Conservation (phyloP, 805 yeast species). For the Candida railenensis region DNA sequence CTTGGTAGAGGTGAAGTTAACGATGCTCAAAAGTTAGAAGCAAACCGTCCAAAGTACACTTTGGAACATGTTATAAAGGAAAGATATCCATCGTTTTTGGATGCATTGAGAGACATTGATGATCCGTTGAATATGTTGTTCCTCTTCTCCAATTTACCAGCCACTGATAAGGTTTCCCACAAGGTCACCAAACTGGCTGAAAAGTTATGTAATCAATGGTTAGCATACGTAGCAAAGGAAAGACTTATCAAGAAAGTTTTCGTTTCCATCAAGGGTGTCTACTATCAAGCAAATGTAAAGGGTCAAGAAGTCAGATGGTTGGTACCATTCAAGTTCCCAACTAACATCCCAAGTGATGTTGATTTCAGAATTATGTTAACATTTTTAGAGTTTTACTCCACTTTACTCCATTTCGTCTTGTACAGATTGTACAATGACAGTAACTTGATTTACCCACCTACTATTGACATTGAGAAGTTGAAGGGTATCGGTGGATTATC, state of each 20-base stretch:
- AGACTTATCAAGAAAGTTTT: conserved; percentile 81
- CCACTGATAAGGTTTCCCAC: conserved; percentile 78
- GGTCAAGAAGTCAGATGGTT: conserved; percentile 97
- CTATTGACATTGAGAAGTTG: conserved; percentile 65
- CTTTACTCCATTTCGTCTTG: conserved; percentile 83
- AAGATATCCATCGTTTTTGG: conserved; percentile 90
- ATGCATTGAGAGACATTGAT: conserved; percentile 89
- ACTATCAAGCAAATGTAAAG: conserved; percentile 83
- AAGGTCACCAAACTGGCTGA: conserved; percentile 87
- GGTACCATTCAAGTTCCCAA: conserved; percentile 96
- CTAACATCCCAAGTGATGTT: conserved; percentile 88
- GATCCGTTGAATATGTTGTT: conserved; percentile 96
- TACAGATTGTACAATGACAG: conserved; percentile 83
- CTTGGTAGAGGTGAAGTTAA: conserved; percentile 89
- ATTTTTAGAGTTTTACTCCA: conserved; percentile 92
- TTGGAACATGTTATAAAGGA: conserved; percentile 91
- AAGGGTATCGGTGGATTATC: conserved; percentile 90
- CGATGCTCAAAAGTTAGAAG: conserved; percentile 84
- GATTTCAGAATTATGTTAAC: conserved; percentile 97
- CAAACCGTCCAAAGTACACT: conserved; percentile 77
- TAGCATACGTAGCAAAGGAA: conserved; percentile 87
- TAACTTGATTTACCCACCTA: conserved; percentile 89
- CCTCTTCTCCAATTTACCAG: conserved; percentile 91
- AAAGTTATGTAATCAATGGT: conserved; percentile 88
- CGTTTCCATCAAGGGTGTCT: conserved; percentile 95